These are phyloP conservation scores for Botrytis cinerea DNA, from an alignment of 2,329 filamentous ascomycete genomes.

Conservation along the genomic window DNA sequence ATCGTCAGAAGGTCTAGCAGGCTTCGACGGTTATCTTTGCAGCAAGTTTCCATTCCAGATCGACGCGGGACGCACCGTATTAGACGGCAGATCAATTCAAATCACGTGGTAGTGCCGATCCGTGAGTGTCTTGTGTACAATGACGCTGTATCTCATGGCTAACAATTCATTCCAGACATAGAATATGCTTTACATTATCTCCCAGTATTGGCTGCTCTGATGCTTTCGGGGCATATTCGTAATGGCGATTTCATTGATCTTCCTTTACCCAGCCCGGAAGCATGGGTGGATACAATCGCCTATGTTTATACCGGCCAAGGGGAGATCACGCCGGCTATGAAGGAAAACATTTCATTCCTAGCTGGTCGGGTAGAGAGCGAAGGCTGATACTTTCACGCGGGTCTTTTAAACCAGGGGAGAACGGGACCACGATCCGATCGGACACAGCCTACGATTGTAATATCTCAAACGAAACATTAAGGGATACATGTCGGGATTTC, in stretches of 20 bases:
- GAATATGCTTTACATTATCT: conserved; percentile 52
- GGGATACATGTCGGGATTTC: conserved; percentile 16
- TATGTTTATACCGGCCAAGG: conserved; percentile 57
- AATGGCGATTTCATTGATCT: conserved; percentile 58
- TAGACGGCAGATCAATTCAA: neutral
- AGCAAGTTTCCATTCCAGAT: conserved; percentile 4
- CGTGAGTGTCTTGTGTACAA: conserved; percentile 45
- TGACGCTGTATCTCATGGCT: neutral
- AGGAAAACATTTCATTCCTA: conserved; percentile 56
- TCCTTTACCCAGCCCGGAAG: conserved; percentile 57
- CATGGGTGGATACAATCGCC: conserved; percentile 57
- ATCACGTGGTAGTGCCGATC: conserved; percentile 46
- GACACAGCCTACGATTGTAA: neutral
- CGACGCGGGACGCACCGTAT: conserved; percentile 22
- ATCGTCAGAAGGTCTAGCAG: conserved; percentile 31
- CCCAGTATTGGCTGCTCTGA: conserved; percentile 56
- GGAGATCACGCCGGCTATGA: conserved; percentile 49
- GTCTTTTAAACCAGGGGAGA: neutral
- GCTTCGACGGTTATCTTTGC: conserved; percentile 30
- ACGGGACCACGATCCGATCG: conserved; percentile 16
- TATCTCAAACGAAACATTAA: conserved; percentile 1
- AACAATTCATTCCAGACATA: conserved; percentile 45
- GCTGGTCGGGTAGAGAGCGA: conserved; percentile 46
- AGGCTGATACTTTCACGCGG: conserved; percentile 19
- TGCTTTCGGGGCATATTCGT: conserved; percentile 55